Conservation (phyloP, 2,329 filamentous ascomycete species). For the Ophiostoma sp. region DNA sequence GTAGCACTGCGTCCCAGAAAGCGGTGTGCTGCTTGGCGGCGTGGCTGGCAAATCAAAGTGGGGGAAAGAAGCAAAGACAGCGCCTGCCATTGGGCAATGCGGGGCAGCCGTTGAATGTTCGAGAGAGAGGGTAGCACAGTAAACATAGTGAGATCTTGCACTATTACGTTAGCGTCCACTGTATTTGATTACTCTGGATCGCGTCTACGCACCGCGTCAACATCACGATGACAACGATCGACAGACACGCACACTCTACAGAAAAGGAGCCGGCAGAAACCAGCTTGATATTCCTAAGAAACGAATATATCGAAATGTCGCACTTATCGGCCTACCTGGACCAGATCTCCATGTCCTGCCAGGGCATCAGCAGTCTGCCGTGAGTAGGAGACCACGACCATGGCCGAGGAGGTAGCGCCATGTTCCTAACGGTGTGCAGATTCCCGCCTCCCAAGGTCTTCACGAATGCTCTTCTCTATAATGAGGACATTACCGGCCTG, state of each 20-base stretch:
- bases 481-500: conserved; percentile 85
- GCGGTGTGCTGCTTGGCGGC: conserved; percentile 11
- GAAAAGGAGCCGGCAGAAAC: not conserved
- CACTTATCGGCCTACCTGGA: conserved; percentile 66
- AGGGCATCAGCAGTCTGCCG: conserved; percentile 70
- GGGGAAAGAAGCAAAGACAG: conserved; percentile 1
- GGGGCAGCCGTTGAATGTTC: conserved; percentile 12
- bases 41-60: not conserved
- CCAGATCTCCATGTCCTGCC: conserved; percentile 70
- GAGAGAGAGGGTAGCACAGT: not conserved
- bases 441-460: conserved; percentile 92
- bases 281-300: not conserved
- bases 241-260: not conserved
- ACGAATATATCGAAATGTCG: conserved; percentile 48
- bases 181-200: conserved; percentile 6
- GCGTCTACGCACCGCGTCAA: conserved; percentile 3
- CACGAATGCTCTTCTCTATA: conserved; percentile 82
- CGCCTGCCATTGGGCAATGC: conserved; percentile 18
- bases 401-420: not conserved
- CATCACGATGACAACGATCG: not conserved
- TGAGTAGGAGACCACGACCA: conserved; percentile 36
- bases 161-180: not conserved
- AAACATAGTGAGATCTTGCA: not conserved
- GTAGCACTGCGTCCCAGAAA: not conserved
- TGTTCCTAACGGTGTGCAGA: conserved; percentile 40